phyloP scores from a whole-genome alignment of 2,329 filamentous ascomycete genomes.

The Neopestalotiopsis sp. region DNA sequence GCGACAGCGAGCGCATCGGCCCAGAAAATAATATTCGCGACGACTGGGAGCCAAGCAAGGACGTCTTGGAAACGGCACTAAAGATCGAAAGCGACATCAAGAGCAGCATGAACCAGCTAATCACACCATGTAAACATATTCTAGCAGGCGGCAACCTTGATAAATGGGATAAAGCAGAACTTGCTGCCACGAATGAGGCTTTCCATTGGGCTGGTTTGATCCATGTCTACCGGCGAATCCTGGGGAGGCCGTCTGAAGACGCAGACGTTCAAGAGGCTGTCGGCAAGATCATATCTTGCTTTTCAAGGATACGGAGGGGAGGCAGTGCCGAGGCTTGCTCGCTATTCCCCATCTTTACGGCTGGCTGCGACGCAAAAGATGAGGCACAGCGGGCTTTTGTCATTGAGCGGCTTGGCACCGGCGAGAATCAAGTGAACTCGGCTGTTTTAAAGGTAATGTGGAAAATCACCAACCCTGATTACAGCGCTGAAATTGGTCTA shows the following conservation, averaged over 20 bases:
- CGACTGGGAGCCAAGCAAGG: slow-evolving; percentile 62
- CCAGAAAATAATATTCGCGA: slow-evolving; percentile 51
- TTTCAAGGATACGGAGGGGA: slow-evolving; percentile 67
- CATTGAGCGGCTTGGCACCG: slow-evolving; percentile 66
- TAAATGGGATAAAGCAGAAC: slow-evolving; percentile 65
- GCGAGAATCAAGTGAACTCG: slow-evolving; percentile 68
- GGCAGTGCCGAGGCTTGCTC: slow-evolving; percentile 76
- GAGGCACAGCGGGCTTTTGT: slow-evolving; percentile 62
- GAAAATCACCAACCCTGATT: not conserved
- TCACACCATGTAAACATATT: slow-evolving; percentile 51
- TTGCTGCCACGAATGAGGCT: slow-evolving; percentile 75
- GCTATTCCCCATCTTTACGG: slow-evolving; percentile 83
- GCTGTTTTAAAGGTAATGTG: slow-evolving; percentile 9
- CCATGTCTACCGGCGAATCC: slow-evolving; percentile 75
- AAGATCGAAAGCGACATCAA: slow-evolving; percentile 66
- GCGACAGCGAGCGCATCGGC: slow-evolving; percentile 69
- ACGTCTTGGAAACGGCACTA: slow-evolving; percentile 60
- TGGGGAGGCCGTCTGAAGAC: slow-evolving; percentile 64
- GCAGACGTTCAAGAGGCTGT: slow-evolving; percentile 68
- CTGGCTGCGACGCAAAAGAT: slow-evolving; percentile 74
- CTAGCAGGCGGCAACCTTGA: slow-evolving; percentile 54
- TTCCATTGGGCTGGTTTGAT: slow-evolving; percentile 82
- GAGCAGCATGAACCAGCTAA: slow-evolving; percentile 53
- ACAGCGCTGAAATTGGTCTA: not conserved
- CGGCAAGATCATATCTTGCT: slow-evolving; percentile 63